These are phyloP conservation scores for Phytopythium litorale DNA, from an alignment of 352 stramenopile genomes.

Conservation along the genomic window DNA sequence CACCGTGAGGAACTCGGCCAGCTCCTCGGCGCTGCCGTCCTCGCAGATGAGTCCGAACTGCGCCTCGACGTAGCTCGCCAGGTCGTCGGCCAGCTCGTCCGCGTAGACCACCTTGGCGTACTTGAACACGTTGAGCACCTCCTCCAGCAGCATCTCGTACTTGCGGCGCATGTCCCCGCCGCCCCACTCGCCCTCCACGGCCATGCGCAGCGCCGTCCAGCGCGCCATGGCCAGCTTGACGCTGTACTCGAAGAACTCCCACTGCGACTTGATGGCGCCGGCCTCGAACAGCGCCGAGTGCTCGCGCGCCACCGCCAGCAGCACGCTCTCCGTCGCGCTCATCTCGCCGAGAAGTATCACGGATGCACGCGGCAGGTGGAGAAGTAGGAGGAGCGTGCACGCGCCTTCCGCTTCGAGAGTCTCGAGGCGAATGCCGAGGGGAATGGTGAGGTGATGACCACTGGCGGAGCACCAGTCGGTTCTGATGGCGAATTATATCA, in stretches of 20 bases:
- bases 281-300: conserved; percentile 47
- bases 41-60: conserved; percentile 80
- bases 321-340: conserved; percentile 46
- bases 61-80: conserved; percentile 63
- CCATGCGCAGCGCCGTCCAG: conserved; percentile 84
- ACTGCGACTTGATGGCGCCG: conserved; percentile 65
- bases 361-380: too few species aligned
- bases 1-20: conserved; percentile 57
- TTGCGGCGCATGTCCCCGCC: conserved; percentile 76
- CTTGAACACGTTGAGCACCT: conserved; percentile 79
- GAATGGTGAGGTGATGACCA: too few species aligned
- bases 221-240: conserved; percentile 72
- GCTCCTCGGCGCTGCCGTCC: conserved; percentile 71
- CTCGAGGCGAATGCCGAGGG: too few species aligned
- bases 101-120: conserved; percentile 68
- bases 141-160: conserved; percentile 76
- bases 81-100: conserved; percentile 69
- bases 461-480: too few species aligned
- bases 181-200: conserved; percentile 80
- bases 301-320: conserved; percentile 47
- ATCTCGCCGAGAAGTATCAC: conserved; percentile 6
- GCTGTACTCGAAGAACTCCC: conserved; percentile 83
- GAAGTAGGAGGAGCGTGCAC: too few species aligned
- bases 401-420: too few species aligned
- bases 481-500: too few species aligned